Conservation (phyloP, 2,329 filamentous ascomycete genomes). For the Nemania abortiva region DNA sequence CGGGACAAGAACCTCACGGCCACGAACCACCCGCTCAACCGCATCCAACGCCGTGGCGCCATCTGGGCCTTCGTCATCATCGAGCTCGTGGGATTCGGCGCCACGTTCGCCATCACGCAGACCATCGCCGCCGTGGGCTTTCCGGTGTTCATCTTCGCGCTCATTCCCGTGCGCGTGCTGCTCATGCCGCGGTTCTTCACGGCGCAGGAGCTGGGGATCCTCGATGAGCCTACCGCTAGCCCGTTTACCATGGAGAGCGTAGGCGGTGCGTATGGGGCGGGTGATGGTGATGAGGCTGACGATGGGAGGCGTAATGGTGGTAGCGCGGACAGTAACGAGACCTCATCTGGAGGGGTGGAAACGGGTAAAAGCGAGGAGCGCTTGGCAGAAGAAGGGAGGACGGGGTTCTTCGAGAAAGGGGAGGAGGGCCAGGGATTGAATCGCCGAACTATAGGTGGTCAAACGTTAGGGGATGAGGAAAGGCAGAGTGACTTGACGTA, state of each 20-base stretch:
- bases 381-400: conserved; percentile 55
- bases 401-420: conserved; percentile 15
- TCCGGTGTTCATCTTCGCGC: conserved; percentile 76
- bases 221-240: conserved; percentile 82
- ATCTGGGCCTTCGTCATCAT: conserved; percentile 78
- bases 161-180: conserved; percentile 75
- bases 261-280: conserved; percentile 68
- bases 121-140: conserved; percentile 87
- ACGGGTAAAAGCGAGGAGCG: conserved; percentile 50
- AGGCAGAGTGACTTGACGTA: conserved; percentile 5
- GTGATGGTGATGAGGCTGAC: background rate
- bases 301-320: background rate
- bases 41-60: conserved; percentile 71
- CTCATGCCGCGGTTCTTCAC: conserved; percentile 73
- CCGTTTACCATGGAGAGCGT: conserved; percentile 82
- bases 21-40: conserved; percentile 68
- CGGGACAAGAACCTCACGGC: conserved; percentile 74
- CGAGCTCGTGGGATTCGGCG: conserved; percentile 77
- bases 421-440: conserved; percentile 21
- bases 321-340: conserved; percentile 17
- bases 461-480: conserved; percentile 24
- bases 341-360: conserved; percentile 2
- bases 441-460: conserved; percentile 46
- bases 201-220: conserved; percentile 67
- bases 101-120: conserved; percentile 85